Evolutionary conservation across 345 rosid genomes (phyloP).

Genomic region (Carallia pectinifolia): DNA sequence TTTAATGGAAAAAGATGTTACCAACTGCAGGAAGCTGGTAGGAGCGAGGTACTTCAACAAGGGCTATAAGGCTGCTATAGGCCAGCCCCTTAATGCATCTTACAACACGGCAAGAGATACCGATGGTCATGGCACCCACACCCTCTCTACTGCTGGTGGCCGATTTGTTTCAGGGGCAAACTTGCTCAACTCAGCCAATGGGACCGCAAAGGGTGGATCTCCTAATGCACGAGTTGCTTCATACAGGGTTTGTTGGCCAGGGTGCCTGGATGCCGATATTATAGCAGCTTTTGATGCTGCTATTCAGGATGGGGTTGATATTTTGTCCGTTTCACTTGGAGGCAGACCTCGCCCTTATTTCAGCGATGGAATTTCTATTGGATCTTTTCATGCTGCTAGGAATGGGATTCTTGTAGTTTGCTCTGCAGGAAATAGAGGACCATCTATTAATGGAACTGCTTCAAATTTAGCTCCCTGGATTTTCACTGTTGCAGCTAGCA

Average conservation of each 20-base stretch:
- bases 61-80: slow-evolving; percentile 30
- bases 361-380: too few relatives aligned
- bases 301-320: too few relatives aligned
- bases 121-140: slow-evolving; percentile 58
- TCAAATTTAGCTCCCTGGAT: slow-evolving; percentile 26
- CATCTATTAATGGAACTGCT: background rate
- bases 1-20: too few relatives aligned
- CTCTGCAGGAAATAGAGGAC: slow-evolving; percentile 32
- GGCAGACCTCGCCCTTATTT: too few relatives aligned
- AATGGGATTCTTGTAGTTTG: slow-evolving; percentile 13
- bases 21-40: slow-evolving; percentile 48
- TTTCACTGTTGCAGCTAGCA: slow-evolving; percentile 21
- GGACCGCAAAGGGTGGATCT: too few relatives aligned
- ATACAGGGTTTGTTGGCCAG: too few relatives aligned
- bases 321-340: too few relatives aligned
- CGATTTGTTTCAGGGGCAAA: slow-evolving; percentile 47
- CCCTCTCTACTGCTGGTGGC: slow-evolving; percentile 64
- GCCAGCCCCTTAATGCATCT: slow-evolving; percentile 26
- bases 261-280: too few relatives aligned
- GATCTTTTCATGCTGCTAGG: too few relatives aligned
- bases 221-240: too few relatives aligned
- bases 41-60: slow-evolving; percentile 66
- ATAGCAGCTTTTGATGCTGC: too few relatives aligned
- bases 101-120: slow-evolving; percentile 35
- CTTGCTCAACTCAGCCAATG: slow-evolving; percentile 40